Conservation (phyloP, 2,329 filamentous ascomycete genomes). For the Colletotrichum australisinense region DNA sequence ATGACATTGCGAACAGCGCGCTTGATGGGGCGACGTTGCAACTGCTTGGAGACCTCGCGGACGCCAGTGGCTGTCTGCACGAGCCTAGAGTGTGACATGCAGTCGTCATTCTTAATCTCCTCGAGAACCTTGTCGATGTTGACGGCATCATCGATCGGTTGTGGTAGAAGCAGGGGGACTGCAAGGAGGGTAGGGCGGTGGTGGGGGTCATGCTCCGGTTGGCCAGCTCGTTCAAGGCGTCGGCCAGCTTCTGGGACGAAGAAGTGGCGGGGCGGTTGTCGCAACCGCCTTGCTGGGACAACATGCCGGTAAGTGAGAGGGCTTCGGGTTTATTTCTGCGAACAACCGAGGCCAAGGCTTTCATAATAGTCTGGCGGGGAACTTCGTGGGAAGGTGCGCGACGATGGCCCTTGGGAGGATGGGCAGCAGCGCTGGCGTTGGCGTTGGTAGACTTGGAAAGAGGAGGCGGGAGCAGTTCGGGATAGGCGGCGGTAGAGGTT, state of each 20-base stretch:
- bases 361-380: slow-evolving; percentile 84
- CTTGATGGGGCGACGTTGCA: slow-evolving; percentile 91
- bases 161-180: slow-evolving; percentile 98
- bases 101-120: slow-evolving; percentile 90
- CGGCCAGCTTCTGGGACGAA: slow-evolving; percentile 72
- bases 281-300: slow-evolving; percentile 56
- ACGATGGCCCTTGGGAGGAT: slow-evolving; percentile 46
- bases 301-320: slow-evolving; percentile 70
- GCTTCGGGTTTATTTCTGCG: slow-evolving; percentile 72
- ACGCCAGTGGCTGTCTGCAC: slow-evolving; percentile 97
- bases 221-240: slow-evolving; percentile 67
- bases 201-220: slow-evolving; percentile 52
- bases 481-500: slow-evolving; percentile 35
- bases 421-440: slow-evolving; percentile 18
- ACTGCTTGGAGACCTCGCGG: slow-evolving; percentile 93
- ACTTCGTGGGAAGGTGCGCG: slow-evolving; percentile 73
- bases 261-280: slow-evolving; percentile 55
- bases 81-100: slow-evolving; percentile 91
- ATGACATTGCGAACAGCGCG: slow-evolving; percentile 93
- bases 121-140: slow-evolving; percentile 95
- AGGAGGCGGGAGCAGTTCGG: slow-evolving; percentile 41
- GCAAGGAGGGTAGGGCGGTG: slow-evolving; percentile 74
- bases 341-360: slow-evolving; percentile 78
- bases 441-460: slow-evolving; percentile 29
- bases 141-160: slow-evolving; percentile 93